Percentiles rank a stretch among this genome's conserved stretches.
Conservation (phyloP, 805 yeast species). For the Yarrowia yakushimensis region DNA sequence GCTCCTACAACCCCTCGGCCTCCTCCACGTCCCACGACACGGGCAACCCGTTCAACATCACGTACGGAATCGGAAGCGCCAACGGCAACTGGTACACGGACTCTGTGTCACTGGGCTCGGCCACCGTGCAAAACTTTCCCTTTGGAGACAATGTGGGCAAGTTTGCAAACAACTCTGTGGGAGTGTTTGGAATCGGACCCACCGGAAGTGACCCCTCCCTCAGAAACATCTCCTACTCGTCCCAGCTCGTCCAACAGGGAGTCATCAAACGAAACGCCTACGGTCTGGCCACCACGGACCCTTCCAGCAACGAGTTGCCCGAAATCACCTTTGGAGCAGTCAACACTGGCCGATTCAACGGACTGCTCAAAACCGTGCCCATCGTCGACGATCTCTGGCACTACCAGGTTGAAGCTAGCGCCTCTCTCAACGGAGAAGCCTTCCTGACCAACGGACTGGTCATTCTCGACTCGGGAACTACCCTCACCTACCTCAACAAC, state of each 20-base stretch:
- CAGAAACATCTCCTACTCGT: no score
- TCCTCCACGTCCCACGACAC: conserved; percentile 30
- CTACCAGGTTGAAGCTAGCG: conserved; percentile 27
- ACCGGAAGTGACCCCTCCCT: conserved; percentile 28
- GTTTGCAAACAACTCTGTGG: conserved; percentile 39
- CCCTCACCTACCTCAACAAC: conserved; percentile 40
- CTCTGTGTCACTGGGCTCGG: conserved; percentile 48
- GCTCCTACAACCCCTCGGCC: not conserved
- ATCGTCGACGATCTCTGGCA: not conserved
- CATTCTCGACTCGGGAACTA: conserved; percentile 57
- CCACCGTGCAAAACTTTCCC: conserved; percentile 49
- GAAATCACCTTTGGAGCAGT: conserved; percentile 43
- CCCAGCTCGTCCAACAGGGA: conserved; percentile 41
- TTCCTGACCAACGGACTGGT: conserved; percentile 33
- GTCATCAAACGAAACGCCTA: conserved; percentile 41
- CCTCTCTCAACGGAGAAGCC: conserved; percentile 19
- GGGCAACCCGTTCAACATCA: conserved; percentile 28
- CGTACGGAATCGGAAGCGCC: conserved; percentile 43
- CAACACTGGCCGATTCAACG: conserved; percentile 42
- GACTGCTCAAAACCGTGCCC: conserved; percentile 36
- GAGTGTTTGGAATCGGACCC: conserved; percentile 40
- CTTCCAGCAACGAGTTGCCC: conserved; percentile 35
- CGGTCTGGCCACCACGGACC: conserved; percentile 42
- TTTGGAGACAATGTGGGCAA: conserved; percentile 61
- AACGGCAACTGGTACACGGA: conserved; percentile 59